These are phyloP conservation scores for Torrubiella hemipterigena DNA, from an alignment of 2,329 filamentous ascomycete genomes.

Conservation along the genomic window DNA sequence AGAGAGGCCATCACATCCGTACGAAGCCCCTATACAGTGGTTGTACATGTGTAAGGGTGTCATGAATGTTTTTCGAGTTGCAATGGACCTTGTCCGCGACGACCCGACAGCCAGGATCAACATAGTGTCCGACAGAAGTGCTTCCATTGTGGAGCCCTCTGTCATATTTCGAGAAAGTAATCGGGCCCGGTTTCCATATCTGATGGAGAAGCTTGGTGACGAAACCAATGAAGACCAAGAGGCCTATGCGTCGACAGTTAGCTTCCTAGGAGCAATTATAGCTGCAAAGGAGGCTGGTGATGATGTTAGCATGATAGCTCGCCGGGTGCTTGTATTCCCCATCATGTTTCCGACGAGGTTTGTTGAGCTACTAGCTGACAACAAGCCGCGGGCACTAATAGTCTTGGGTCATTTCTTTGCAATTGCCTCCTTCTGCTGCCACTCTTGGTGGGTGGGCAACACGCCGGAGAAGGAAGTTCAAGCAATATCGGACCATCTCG, in stretches of 20 bases:
- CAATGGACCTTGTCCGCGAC: constrained; percentile 7
- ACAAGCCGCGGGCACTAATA: constrained; percentile 11
- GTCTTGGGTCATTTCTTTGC: constrained; percentile 14
- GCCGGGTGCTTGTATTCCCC: constrained; percentile 11
- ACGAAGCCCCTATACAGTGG: constrained; percentile 13
- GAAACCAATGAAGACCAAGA: constrained; percentile 8
- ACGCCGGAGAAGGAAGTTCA: constrained; percentile 5
- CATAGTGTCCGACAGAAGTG: constrained; percentile 6
- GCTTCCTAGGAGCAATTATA: constrained; percentile 10
- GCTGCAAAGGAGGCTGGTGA: constrained; percentile 7
- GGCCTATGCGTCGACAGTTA: constrained; percentile 9
- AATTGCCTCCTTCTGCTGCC: constrained; percentile 6
- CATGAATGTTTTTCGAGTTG: constrained; percentile 9
- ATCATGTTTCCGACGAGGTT: constrained; percentile 10
- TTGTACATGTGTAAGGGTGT: constrained; percentile 12
- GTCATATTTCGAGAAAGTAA: constrained; percentile 3
- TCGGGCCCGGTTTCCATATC: constrained; percentile 6
- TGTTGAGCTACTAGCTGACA: constrained; percentile 8
- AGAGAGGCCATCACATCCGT: constrained; percentile 9
- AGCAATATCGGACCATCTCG: constrained; percentile 5
- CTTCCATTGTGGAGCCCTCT: constrained; percentile 6
- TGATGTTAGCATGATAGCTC: constrained; percentile 6
- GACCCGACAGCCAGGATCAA: constrained; percentile 8
- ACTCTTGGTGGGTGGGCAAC: constrained; percentile 9
- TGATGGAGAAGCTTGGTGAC: constrained; percentile 1